A percentile compares a stretch with the other conserved stretches of the same genome.
phyloP scores from a whole-genome alignment of 495 filamentous ascomycete genomes.

The Penicillium ochrochloron region DNA sequence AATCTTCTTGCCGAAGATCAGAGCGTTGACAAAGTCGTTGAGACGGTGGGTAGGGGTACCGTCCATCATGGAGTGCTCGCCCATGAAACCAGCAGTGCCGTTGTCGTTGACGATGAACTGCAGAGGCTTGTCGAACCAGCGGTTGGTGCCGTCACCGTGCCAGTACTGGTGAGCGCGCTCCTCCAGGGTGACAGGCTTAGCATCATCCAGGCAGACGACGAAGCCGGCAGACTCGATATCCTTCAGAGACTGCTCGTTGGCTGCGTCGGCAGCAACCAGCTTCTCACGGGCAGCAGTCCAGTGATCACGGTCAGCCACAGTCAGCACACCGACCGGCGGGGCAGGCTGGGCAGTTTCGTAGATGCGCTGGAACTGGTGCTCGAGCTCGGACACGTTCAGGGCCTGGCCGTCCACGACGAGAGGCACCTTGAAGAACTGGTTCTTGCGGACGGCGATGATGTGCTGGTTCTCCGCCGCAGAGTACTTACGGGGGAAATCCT shows the following conservation, averaged over 20 bases:
- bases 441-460: conserved; percentile 88
- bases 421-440: conserved; percentile 90
- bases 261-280: conserved; percentile 73
- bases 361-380: conserved; percentile 83
- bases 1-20: conserved; percentile 90
- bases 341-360: conserved; percentile 73
- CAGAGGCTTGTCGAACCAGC: conserved; percentile 98
- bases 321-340: conserved; percentile 82
- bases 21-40: conserved; percentile 88
- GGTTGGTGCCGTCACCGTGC: conserved; percentile 95
- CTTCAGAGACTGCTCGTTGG: conserved; percentile 76
- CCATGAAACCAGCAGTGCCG: conserved; percentile 95
- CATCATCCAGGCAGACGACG: conserved; percentile 91
- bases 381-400: conserved; percentile 84
- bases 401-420: conserved; percentile 77
- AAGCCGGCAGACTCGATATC: conserved; percentile 91
- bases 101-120: conserved; percentile 99
- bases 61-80: conserved; percentile 99
- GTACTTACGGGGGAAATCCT: conserved; percentile 86
- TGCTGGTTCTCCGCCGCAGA: conserved; percentile 74
- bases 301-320: conserved; percentile 87
- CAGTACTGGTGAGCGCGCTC: conserved; percentile 96
- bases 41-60: conserved; percentile 96
- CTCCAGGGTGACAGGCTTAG: conserved; percentile 88
- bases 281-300: conserved; percentile 86